phyloP scores from a whole-genome alignment of 805 yeast genomes.

The Cyberlindnera subsufficiens region DNA sequence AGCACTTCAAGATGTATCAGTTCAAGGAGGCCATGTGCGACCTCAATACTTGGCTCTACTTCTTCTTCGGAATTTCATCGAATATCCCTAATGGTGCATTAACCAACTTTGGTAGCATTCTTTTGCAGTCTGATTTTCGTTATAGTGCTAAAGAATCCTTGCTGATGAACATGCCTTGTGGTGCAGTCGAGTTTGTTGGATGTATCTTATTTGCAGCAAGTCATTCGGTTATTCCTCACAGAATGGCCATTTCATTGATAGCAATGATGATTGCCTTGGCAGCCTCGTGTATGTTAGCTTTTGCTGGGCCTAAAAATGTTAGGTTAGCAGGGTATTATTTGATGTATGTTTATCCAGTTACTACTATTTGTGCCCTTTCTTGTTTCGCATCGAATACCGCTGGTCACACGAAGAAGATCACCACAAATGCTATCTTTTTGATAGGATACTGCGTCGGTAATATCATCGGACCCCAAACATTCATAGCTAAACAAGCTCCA shows the following conservation, averaged over 20 bases:
- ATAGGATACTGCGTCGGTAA: constrained; percentile 14
- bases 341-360: constrained; percentile 8
- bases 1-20: constrained; percentile 48
- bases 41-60: constrained; percentile 40
- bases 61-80: constrained; percentile 33
- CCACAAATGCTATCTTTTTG: constrained; percentile 10
- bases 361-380: neutral
- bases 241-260: neutral
- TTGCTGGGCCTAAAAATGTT: constrained; percentile 22
- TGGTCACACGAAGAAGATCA: constrained; percentile 13
- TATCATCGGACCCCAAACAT: constrained; percentile 68
- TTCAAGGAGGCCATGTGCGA: constrained; percentile 46
- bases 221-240: no score
- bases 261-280: constrained; percentile 1
- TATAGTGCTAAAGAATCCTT: constrained; percentile 26
- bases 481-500: constrained; percentile 51
- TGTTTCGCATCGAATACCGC: constrained; percentile 20
- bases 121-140: constrained; percentile 15
- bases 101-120: constrained; percentile 14
- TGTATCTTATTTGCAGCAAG: no score
- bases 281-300: constrained; percentile 29
- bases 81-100: constrained; percentile 50
- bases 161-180: constrained; percentile 27
- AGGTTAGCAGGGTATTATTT: constrained; percentile 28
- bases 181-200: constrained; percentile 8